A percentile compares a stretch with the other conserved stretches of the same genome.
phyloP scores from a whole-genome alignment of 2,329 filamentous ascomycete genomes.

The Penicillium sclerotigenum region DNA sequence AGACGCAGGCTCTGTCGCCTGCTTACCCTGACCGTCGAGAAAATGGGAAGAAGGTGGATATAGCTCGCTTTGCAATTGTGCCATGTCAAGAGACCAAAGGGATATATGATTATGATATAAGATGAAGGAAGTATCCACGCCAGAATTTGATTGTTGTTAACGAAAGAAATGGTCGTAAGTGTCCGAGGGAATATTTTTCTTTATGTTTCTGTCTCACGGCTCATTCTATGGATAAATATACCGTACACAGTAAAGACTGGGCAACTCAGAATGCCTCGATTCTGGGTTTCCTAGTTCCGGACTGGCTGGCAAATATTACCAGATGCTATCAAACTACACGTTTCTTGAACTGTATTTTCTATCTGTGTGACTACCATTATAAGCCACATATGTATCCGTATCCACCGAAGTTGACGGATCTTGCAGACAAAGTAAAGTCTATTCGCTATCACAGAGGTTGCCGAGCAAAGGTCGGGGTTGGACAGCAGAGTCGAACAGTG shows the following conservation, averaged over 20 bases:
- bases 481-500: not conserved
- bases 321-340: not conserved
- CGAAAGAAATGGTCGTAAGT: not conserved
- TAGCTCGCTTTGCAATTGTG: not conserved
- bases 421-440: not conserved
- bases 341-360: not conserved
- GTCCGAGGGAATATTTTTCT: not conserved
- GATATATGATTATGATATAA: not conserved
- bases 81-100: not conserved
- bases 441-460: not conserved
- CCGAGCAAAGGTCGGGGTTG: not conserved
- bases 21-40: not conserved
- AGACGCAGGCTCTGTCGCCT: not conserved
- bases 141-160: not conserved
- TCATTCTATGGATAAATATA: not conserved
- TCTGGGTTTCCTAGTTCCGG: not conserved
- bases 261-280: not conserved
- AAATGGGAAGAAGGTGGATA: not conserved
- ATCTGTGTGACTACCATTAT: not conserved
- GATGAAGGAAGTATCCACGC: not conserved
- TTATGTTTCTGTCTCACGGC: not conserved
- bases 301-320: not conserved
- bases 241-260: not conserved
- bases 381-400: not conserved
- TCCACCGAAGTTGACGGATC: not conserved